Evolutionary conservation across 441 rosid species (phyloP).

Genomic region (Pelargonium australe): DNA sequence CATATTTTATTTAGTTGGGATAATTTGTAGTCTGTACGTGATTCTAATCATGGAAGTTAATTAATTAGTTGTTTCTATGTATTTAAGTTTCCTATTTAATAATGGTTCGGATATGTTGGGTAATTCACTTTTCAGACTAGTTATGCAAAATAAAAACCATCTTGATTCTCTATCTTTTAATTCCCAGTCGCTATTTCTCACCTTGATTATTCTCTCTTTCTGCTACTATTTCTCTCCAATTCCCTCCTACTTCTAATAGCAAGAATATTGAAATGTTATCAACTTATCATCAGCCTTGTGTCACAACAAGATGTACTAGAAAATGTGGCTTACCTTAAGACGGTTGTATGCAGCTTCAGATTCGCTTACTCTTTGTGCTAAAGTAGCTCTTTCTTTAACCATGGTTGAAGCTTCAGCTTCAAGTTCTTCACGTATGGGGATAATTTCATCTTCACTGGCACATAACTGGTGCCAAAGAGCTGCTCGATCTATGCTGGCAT

Average conservation of each 20-base stretch:
- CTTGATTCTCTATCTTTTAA: not conserved
- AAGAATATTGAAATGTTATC: not conserved
- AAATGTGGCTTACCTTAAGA: conserved; percentile 61
- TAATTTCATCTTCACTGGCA: conserved; percentile 71
- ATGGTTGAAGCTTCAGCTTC: conserved; percentile 58
- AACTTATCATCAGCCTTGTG: not conserved
- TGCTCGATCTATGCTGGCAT: conserved; percentile 84
- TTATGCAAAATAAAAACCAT: not conserved
- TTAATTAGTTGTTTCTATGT: no score
- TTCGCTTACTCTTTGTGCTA: conserved; percentile 67
- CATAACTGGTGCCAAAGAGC: conserved; percentile 94
- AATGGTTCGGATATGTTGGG: not conserved
- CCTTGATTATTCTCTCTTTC: not conserved
- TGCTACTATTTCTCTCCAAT: not conserved
- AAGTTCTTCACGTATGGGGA: conserved; percentile 60
- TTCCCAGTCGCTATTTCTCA: not conserved
- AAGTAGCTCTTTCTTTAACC: conserved; percentile 52
- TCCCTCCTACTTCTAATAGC: not conserved
- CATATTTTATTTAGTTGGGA: not conserved
- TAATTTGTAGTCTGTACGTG: not conserved
- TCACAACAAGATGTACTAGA: conserved; percentile 3
- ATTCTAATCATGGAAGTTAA: not conserved
- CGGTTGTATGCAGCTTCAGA: conserved; percentile 61
- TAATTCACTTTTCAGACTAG: no score
- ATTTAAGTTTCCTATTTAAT: not conserved